A percentile compares a stretch with the other conserved stretches of the same genome.
These are phyloP conservation scores for Lecanicillium sp. DNA, from an alignment of 2,329 filamentous ascomycete species.

Conservation along the genomic window DNA sequence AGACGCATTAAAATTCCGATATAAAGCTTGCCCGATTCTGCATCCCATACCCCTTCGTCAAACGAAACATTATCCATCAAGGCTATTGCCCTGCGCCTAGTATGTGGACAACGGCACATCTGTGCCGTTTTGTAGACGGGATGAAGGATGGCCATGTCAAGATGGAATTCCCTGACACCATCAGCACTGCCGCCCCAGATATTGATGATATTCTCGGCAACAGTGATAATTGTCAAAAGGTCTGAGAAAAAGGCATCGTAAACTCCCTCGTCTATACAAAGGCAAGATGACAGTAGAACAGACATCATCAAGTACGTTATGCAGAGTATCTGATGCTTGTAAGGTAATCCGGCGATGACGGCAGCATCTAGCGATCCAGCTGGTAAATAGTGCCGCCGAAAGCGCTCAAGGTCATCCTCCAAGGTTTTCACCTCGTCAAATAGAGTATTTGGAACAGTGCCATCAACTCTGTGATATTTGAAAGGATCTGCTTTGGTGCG, in stretches of 20 bases:
- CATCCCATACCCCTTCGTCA: conserved; percentile 7
- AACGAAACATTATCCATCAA: conserved; percentile 1
- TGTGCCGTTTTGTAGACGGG: conserved; percentile 7
- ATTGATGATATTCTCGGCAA: neutral
- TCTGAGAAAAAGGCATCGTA: conserved; percentile 6
- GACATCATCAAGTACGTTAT: conserved; percentile 5
- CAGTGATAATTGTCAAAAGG: conserved; percentile 7
- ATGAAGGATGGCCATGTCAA: conserved; percentile 7
- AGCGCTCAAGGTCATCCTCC: neutral
- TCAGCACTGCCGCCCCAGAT: neutral
- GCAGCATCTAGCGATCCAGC: neutral
- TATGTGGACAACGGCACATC: conserved; percentile 7
- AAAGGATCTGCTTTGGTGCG: neutral
- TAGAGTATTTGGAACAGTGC: too few relatives aligned
- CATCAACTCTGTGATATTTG: neutral
- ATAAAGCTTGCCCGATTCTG: neutral
- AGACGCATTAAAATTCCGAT: conserved; percentile 2
- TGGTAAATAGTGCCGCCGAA: neutral
- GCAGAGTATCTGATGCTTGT: conserved; percentile 1
- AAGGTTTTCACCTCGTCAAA: neutral
- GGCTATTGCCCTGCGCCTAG: conserved; percentile 4
- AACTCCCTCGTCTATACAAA: conserved; percentile 7
- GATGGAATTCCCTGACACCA: conserved; percentile 1
- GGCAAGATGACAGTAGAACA: conserved; percentile 2
- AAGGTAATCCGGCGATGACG: neutral